Evolutionary conservation across 2,329 filamentous ascomycete genomes (phyloP).

Genomic region (Xylariaceae sp.): DNA sequence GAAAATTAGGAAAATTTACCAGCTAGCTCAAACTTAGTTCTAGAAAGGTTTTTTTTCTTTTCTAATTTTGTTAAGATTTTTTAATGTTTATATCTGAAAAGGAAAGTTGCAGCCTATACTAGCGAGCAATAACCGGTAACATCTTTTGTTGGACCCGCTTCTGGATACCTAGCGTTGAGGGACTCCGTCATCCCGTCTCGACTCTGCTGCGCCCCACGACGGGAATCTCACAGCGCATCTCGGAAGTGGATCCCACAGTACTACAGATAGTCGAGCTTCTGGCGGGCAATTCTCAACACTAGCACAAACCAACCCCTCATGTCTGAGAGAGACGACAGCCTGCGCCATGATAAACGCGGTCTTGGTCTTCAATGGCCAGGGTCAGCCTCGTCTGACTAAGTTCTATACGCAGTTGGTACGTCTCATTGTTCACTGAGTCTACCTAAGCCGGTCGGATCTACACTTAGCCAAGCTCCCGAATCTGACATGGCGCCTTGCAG

Average conservation of each 20-base stretch:
- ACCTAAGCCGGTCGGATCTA: background rate
- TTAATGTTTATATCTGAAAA: no score
- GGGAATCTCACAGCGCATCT: constrained; percentile 18
- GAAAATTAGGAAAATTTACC: no score
- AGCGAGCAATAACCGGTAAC: no score
- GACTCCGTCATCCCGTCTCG: no score
- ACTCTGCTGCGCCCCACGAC: no score
- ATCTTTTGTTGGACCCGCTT: no score
- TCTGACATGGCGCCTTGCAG: constrained; percentile 52
- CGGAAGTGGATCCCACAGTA: constrained; percentile 5
- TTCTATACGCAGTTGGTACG: constrained; percentile 96
- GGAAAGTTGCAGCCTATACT: no score
- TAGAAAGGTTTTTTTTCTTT: no score
- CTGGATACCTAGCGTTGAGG: no score
- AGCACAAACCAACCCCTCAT: constrained; percentile 8
- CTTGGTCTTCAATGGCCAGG: constrained; percentile 97
- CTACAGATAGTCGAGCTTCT: constrained; percentile 10
- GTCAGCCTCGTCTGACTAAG: constrained; percentile 94
- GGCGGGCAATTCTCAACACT: constrained; percentile 4
- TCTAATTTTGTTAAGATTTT: no score
- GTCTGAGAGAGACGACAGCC: constrained; percentile 6
- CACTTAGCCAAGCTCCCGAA: background rate
- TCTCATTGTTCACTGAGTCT: background rate
- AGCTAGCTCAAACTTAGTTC: no score
- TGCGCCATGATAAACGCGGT: constrained; percentile 93